phyloP scores from a whole-genome alignment of 371 early-diverging fungal genomes.

The Encephalitozoon cuniculi region DNA sequence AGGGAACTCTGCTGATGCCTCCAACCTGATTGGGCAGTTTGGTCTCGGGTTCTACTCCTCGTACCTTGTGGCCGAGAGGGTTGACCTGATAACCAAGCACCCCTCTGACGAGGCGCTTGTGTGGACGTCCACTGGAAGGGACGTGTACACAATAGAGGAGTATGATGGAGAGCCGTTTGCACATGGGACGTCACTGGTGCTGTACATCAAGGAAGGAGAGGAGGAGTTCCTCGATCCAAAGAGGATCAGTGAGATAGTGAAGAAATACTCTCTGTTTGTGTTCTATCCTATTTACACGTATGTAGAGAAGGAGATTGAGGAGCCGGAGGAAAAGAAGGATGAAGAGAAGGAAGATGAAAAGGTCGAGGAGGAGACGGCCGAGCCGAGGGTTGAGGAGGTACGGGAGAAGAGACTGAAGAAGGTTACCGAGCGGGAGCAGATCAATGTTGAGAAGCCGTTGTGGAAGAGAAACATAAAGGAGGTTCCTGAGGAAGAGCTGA shows the following conservation, averaged over 20 bases:
- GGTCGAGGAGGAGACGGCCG: conserved; percentile 62
- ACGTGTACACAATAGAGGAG: conserved; percentile 76
- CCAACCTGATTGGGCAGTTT: conserved; percentile 88
- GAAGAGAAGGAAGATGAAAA: conserved; percentile 60
- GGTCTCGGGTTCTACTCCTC: conserved; percentile 96
- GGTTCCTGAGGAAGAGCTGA: conserved; percentile 76
- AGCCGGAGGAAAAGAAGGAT: conserved; percentile 66
- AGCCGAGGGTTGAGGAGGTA: conserved; percentile 63
- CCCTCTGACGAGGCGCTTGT: conserved; percentile 81
- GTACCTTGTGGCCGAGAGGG: conserved; percentile 83
- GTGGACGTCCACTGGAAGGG: conserved; percentile 82
- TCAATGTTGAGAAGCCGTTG: conserved; percentile 70
- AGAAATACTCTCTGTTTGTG: conserved; percentile 87
- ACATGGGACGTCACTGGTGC: conserved; percentile 76
- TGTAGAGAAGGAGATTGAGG: conserved; percentile 72
- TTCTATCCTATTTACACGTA: conserved; percentile 75
- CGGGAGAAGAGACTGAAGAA: conserved; percentile 65
- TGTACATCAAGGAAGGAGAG: conserved; percentile 80
- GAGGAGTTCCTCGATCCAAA: conserved; percentile 75
- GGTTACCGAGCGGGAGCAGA: conserved; percentile 64
- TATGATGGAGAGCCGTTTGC: conserved; percentile 69
- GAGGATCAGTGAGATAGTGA: conserved; percentile 69
- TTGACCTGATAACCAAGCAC: conserved; percentile 83
- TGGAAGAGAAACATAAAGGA: conserved; percentile 84
- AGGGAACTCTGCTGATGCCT: conserved; percentile 62